Conservation (phyloP, 176 grass and related monocot species). For the Rhynchospora pubera region DNA sequence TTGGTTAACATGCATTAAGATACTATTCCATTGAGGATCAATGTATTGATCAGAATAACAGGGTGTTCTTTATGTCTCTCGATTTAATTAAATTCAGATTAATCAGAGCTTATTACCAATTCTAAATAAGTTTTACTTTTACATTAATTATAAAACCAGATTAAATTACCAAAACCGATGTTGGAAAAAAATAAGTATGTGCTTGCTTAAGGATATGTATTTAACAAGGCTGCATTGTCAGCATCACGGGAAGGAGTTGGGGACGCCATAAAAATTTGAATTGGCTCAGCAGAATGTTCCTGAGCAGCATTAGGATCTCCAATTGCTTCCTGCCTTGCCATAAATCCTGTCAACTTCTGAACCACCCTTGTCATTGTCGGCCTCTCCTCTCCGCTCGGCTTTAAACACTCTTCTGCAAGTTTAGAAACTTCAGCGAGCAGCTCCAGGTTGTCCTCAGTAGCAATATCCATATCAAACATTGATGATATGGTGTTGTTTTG, state of each 20-base stretch:
- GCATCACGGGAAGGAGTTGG: neutral
- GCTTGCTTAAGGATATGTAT: neutral
- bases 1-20: no score
- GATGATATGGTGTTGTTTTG: slow-evolving; percentile 7
- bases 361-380: slow-evolving; percentile 47
- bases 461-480: slow-evolving; percentile 34
- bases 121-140: neutral
- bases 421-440: slow-evolving; percentile 24
- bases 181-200: neutral
- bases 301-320: neutral
- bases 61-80: neutral
- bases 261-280: neutral
- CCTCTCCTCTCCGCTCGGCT: slow-evolving; percentile 33
- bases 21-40: no score
- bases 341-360: slow-evolving; percentile 26
- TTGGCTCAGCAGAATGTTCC: neutral
- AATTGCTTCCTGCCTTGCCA: neutral
- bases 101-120: neutral
- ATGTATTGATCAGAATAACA: no score
- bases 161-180: neutral
- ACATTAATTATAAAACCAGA: neutral
- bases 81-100: neutral
- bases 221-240: neutral
- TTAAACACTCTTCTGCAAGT: slow-evolving; percentile 42
- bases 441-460: neutral